These are phyloP conservation scores for Plenodomus lindquistii DNA, from an alignment of 2,329 filamentous ascomycete genomes.

Conservation along the genomic window DNA sequence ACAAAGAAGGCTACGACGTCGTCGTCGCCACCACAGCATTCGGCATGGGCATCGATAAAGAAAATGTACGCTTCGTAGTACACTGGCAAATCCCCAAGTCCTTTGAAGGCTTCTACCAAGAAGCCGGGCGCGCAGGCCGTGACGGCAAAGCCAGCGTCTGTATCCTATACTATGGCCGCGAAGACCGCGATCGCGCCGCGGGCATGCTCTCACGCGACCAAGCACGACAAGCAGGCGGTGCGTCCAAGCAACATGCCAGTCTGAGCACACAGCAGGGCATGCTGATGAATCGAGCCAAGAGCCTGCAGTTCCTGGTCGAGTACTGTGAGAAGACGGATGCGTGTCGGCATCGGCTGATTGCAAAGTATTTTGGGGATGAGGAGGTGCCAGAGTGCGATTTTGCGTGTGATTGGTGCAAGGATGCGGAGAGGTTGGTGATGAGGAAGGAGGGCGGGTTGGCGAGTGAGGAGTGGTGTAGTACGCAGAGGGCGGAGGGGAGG, in stretches of 20 bases:
- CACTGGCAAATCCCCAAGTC: slow-evolving; percentile 94
- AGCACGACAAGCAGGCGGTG: slow-evolving; percentile 45
- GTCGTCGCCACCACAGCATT: slow-evolving; percentile 96
- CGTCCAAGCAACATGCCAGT: slow-evolving; percentile 48
- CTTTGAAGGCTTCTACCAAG: slow-evolving; percentile 95
- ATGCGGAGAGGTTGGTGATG: slow-evolving; percentile 45
- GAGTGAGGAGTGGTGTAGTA: slow-evolving; percentile 55
- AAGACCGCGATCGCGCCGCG: slow-evolving; percentile 77
- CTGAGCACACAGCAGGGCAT: slow-evolving; percentile 41
- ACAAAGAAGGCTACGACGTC: slow-evolving; percentile 78
- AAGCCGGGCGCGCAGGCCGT: slow-evolving; percentile 86
- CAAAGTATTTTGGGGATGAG: slow-evolving; percentile 43
- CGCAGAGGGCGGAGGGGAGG: slow-evolving; percentile 50
- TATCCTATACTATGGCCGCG: slow-evolving; percentile 87
- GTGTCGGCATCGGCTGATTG: slow-evolving; percentile 67
- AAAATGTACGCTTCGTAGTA: slow-evolving; percentile 90
- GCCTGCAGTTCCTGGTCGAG: slow-evolving; percentile 62
- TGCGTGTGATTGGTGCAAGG: slow-evolving; percentile 56
- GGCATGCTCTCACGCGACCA: slow-evolving; percentile 54
- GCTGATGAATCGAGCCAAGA: slow-evolving; percentile 47
- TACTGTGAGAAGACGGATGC: slow-evolving; percentile 78
- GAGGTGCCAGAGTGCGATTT: slow-evolving; percentile 47
- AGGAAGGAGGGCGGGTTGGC: slow-evolving; percentile 50
- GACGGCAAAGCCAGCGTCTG: slow-evolving; percentile 87
- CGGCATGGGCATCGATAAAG: slow-evolving; percentile 97